Evolutionary conservation across 306 rosid genomes (phyloP).

Genomic region (Cicer yamashitae): DNA sequence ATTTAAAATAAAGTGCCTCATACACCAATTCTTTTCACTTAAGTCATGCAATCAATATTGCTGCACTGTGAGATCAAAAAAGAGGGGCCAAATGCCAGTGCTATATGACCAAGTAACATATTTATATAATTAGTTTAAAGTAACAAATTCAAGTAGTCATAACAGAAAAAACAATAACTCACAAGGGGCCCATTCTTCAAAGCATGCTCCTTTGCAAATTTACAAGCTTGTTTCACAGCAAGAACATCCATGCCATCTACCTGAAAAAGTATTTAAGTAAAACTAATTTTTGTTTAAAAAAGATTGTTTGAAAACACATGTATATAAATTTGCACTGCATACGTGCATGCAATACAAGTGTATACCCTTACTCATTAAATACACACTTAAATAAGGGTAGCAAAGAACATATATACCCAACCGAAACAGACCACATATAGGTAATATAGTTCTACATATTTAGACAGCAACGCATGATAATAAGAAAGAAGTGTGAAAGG

Average conservation of each 20-base stretch:
- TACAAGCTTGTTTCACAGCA: constrained; percentile 97
- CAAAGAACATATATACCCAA: not conserved
- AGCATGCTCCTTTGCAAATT: constrained; percentile 90
- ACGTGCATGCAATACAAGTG: constrained; percentile 1
- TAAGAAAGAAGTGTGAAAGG: not conserved
- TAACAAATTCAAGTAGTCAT: constrained; percentile 24
- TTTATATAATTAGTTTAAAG: not conserved
- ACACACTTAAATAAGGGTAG: constrained; percentile 13
- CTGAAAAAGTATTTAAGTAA: constrained; percentile 52
- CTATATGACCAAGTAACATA: not conserved
- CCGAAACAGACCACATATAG: not conserved
- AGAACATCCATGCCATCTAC: constrained; percentile 98
- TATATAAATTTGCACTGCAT: constrained; percentile 38
- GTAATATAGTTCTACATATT: not conserved
- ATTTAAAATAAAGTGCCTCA: constrained; percentile 20
- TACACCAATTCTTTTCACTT: not conserved
- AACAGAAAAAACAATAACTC: constrained; percentile 56
- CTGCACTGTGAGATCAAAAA: not conserved
- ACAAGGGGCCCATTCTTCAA: constrained; percentile 96
- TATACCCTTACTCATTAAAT: not conserved
- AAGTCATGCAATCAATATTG: not conserved
- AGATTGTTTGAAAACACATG: constrained; percentile 17
- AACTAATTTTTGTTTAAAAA: not conserved
- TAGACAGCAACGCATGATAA: not conserved
- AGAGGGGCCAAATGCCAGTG: not conserved